phyloP scores from a whole-genome alignment of 164 flowering plant species.

The Pachysandra terminalis region DNA sequence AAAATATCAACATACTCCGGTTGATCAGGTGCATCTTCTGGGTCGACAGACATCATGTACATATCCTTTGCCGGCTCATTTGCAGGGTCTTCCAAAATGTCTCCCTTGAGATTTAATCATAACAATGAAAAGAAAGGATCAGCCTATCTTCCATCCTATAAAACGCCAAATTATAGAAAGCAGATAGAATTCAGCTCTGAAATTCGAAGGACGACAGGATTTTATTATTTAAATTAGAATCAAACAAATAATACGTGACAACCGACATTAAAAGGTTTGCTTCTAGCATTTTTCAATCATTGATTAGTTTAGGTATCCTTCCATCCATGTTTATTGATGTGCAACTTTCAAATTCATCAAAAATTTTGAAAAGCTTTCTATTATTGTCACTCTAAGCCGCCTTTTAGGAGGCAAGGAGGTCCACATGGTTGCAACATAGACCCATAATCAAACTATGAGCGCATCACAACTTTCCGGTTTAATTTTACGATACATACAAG shows the following conservation, averaged over 20 bases:
- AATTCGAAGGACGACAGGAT: neutral
- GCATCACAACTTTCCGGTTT: no score
- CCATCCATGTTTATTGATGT: neutral
- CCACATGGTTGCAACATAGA: no score
- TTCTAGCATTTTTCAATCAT: neutral
- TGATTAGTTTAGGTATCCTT: no score
- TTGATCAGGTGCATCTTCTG: conserved; percentile 77
- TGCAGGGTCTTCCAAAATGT: conserved; percentile 90
- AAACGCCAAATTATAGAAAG: no score
- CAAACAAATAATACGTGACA: neutral
- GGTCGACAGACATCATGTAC: conserved; percentile 85
- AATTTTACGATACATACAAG: no score
- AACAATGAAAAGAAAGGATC: neutral
- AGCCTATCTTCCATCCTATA: neutral
- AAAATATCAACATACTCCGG: conserved; percentile 61
- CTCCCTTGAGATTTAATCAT: conserved; percentile 58
- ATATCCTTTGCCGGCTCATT: conserved; percentile 87
- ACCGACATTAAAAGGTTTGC: neutral
- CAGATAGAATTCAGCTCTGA: neutral
- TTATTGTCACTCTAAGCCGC: no score
- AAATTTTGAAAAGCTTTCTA: neutral
- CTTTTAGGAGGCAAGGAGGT: no score
- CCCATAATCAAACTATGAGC: no score
- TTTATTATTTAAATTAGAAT: neutral
- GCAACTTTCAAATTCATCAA: neutral